These are phyloP conservation scores for Globisporangium carolinianum DNA, from an alignment of 352 stramenopile species.

Conservation along the genomic window DNA sequence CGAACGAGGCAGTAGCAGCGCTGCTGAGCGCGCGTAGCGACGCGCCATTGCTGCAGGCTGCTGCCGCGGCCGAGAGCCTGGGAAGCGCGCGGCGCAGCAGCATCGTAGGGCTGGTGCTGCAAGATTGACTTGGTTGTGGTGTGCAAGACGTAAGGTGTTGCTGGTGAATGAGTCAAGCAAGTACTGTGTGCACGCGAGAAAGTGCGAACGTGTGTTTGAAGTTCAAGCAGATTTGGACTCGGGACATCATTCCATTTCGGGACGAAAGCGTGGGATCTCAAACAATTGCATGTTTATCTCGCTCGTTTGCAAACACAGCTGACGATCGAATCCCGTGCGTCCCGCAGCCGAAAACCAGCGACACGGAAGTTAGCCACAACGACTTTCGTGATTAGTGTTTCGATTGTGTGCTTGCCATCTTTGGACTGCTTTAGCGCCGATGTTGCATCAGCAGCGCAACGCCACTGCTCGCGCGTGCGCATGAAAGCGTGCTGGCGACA, in stretches of 20 bases:
- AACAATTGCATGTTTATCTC: not conserved
- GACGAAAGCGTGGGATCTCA: no score
- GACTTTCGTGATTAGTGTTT: no score
- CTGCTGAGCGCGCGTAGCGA: not conserved
- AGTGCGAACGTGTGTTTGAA: not conserved
- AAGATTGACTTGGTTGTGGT: not conserved
- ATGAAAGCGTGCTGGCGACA: no score
- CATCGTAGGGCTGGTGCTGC: conserved; percentile 11
- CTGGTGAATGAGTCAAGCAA: not conserved
- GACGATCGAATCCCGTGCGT: not conserved
- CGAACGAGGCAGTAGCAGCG: not conserved
- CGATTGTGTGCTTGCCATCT: no score
- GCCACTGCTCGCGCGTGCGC: no score
- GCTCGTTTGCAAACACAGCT: not conserved
- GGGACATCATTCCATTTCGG: no score
- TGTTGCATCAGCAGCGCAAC: no score
- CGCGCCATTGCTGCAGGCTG: not conserved
- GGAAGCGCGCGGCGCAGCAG: conserved; percentile 7
- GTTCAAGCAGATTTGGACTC: not conserved
- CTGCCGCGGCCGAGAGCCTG: not conserved
- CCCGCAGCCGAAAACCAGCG: not conserved
- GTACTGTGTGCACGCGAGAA: not conserved
- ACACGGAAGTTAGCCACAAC: no score
- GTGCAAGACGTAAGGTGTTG: not conserved
- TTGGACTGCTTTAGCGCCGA: no score